phyloP scores from a whole-genome alignment of 306 rosid species.

The Pyrus communis region DNA sequence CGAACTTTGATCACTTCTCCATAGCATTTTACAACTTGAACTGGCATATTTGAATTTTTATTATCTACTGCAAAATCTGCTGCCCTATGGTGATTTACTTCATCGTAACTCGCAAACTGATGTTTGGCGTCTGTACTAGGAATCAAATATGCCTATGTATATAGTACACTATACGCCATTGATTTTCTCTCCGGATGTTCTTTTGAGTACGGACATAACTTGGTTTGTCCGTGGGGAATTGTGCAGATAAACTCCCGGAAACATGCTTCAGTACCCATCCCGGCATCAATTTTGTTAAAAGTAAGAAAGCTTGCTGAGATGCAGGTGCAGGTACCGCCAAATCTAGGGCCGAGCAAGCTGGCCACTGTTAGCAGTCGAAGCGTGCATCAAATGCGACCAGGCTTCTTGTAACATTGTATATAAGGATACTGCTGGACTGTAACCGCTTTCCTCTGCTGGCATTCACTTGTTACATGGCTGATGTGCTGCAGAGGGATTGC shows the following conservation, averaged over 20 bases:
- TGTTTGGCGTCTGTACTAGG: neutral
- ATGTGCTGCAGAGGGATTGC: conserved; percentile 23
- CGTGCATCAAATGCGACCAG: conserved; percentile 36
- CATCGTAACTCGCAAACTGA: too few relatives aligned
- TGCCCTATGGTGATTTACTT: neutral
- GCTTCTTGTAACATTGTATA: conserved; percentile 75
- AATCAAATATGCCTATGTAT: neutral
- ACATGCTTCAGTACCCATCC: conserved; percentile 69
- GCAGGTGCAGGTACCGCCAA: conserved; percentile 67
- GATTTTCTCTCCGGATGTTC: neutral
- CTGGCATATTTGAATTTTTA: neutral
- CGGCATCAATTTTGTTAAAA: conserved; percentile 53
- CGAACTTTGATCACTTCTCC: neutral
- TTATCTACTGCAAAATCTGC: neutral
- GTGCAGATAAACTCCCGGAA: conserved; percentile 70
- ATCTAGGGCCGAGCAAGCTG: conserved; percentile 42
- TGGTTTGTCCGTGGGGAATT: neutral
- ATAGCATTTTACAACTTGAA: neutral
- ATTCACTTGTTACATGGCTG: neutral
- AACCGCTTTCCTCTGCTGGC: neutral
- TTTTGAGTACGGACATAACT: neutral
- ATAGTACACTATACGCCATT: neutral
- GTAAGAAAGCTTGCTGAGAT: conserved; percentile 88
- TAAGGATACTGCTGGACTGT: conserved; percentile 18
- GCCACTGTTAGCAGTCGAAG: conserved; percentile 24